Evolutionary conservation across 176 grass and related monocot species (phyloP).

Genomic region (Panicum miliaceum): DNA sequence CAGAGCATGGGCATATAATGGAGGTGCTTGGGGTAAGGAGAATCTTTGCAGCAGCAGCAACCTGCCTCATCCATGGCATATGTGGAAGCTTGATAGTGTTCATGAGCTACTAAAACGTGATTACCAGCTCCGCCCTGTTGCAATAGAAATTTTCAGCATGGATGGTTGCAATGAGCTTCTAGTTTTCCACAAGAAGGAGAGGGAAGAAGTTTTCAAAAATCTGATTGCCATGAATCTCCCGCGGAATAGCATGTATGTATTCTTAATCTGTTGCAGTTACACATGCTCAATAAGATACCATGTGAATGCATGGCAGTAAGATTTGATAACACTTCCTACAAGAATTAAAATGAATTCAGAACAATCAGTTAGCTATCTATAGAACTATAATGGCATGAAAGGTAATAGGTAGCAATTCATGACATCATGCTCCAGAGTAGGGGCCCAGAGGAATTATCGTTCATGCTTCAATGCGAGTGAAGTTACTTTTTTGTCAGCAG

Average conservation of each 20-base stretch:
- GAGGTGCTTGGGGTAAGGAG: conserved; percentile 99
- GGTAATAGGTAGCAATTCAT: conserved; percentile 16
- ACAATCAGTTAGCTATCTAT: conserved; percentile 18
- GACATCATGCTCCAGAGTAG: not conserved
- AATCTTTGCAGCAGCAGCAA: conserved; percentile 81
- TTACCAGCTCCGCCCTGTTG: conserved; percentile 96
- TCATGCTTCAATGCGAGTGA: conserved; percentile 3
- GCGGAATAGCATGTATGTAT: conserved; percentile 95
- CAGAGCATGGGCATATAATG: conserved; percentile 96
- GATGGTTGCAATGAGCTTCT: conserved; percentile 98
- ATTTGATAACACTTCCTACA: conserved; percentile 21
- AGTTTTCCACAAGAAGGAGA: conserved; percentile 99
- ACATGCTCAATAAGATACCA: conserved; percentile 9
- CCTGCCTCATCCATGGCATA: conserved; percentile 96
- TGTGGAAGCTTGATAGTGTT: conserved; percentile 99
- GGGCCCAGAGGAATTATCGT: not conserved
- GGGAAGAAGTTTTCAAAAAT: conserved; percentile 97
- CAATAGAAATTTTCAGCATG: conserved; percentile 99
- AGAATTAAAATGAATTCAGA: conserved; percentile 28
- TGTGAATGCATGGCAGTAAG: conserved; percentile 34
- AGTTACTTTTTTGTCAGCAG: not conserved
- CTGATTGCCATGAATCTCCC: conserved; percentile 96
- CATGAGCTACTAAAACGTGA: conserved; percentile 97
- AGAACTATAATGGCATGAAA: conserved; percentile 30
- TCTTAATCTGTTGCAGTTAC: conserved; percentile 46